Evolutionary conservation across 2,329 filamentous ascomycete genomes (phyloP), one percentile per base, ranked within the genome.

Genomic region (Xylariaceae sp.): DNA sequence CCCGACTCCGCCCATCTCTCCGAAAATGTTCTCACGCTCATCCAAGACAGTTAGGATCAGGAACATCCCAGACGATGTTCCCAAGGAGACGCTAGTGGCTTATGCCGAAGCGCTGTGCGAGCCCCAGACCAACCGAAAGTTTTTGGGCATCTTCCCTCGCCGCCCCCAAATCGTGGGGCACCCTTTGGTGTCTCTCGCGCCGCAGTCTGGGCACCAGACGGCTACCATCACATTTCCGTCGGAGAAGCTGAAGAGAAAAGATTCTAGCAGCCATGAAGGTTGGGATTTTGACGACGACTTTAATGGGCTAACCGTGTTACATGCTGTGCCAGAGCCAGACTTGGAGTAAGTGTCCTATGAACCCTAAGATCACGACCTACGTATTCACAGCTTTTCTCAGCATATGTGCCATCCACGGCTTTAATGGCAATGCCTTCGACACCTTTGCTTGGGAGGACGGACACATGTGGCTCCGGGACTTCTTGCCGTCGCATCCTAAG

Each of bases 391-490:
- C 33, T 10, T 23, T 6, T 27, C 13, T 3, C 6, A 48, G 44
- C 15, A 47, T 47, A 16, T 33, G 27, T 24, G 29, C 44, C 16
- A 23, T 48, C 13, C 44, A 48, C 15, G 44, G 44, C 9, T 32
- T 48, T 15, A 36, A 36, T 15, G 44, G 44, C n/a, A 48, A 48
- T 16, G 44, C 44, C 4, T 48, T 48, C 21, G 44, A 48, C 26
- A 48, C 44, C 10, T 48, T 18, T 6, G 32, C 44, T 18, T 18
- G 15, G 4, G 44, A 48, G 3, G 33, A 18, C 16, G 44, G 20
- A 10, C 44, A 27, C 20, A 37, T 39, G 30, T 48, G 32, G 44
- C 44, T 39, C 16, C 18, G 44, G 15, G 44, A 48, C 32, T 48
- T 48, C 23, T 15, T 48, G 9, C 44, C 44, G 6, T 15, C 16